A percentile compares a stretch with the other conserved stretches of the same genome.
Evolutionary conservation across 176 grass and related monocot genomes (phyloP).

Genomic region (Rhynchospora breviuscula): DNA sequence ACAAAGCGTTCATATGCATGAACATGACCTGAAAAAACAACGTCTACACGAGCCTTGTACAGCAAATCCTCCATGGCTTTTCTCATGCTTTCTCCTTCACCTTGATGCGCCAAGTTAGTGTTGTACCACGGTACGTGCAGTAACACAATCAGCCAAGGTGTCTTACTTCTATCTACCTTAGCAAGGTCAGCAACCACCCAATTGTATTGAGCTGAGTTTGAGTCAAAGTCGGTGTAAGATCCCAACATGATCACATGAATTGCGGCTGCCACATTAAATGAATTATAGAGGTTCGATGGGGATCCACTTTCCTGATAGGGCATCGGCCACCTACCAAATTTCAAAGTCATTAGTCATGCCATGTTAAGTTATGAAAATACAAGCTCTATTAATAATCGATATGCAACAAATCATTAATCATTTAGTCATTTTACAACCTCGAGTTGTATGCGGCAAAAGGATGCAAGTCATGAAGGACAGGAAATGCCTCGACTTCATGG

Average conservation of each 20-base stretch:
- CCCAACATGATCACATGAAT: conserved; percentile 83
- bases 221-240: conserved; percentile 49
- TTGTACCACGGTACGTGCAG: conserved; percentile 91
- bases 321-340: conserved; percentile 51
- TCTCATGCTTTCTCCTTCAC: conserved; percentile 80
- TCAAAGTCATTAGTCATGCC: not conserved
- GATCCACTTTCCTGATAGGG: conserved; percentile 81
- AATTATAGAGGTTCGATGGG: conserved; percentile 73
- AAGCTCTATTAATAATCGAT: not conserved
- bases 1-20: conserved; percentile 94
- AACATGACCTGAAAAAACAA: conserved; percentile 84
- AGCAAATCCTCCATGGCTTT: conserved; percentile 64
- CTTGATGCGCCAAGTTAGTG: conserved; percentile 72
- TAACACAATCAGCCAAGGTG: conserved; percentile 64
- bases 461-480: conserved; percentile 14
- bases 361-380: not conserved
- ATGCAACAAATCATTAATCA: not conserved
- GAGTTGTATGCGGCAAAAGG: conserved; percentile 61
- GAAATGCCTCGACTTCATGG: conserved; percentile 71
- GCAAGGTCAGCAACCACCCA: conserved; percentile 75
- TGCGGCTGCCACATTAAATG: conserved; percentile 55
- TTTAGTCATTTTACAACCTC: not conserved
- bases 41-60: conserved; percentile 55
- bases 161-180: conserved; percentile 46
- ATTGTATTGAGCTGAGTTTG: conserved; percentile 53